Evolutionary conservation across 2,329 filamentous ascomycete genomes (phyloP).

Genomic region (Aspergillus novoparasiticus): DNA sequence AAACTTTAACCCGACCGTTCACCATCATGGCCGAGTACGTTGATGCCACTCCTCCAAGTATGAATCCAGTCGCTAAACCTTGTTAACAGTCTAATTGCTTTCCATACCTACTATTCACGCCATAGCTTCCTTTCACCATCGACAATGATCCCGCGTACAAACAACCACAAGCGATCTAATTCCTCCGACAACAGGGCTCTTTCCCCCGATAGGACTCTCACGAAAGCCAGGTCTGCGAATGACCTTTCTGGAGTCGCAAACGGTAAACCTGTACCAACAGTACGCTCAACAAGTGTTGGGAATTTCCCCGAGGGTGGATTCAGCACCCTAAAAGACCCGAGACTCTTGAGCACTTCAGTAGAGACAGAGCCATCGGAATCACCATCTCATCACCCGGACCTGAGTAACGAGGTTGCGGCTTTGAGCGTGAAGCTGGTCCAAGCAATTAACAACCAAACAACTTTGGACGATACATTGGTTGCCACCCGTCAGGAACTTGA

Average conservation of each 20-base stretch:
- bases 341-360: constrained; percentile 39
- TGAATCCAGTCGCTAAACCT: constrained; percentile 18
- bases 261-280: constrained; percentile 25
- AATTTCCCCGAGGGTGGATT: constrained; percentile 45
- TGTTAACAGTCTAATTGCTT: constrained; percentile 38
- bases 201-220: constrained; percentile 41
- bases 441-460: constrained; percentile 94
- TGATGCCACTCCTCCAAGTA: neutral
- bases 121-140: constrained; percentile 40
- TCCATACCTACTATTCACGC: constrained; percentile 39
- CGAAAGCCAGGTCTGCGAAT: constrained; percentile 49
- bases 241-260: constrained; percentile 41
- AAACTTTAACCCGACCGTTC: constrained; percentile 16
- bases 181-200: constrained; percentile 39
- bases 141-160: constrained; percentile 40
- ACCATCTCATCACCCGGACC: constrained; percentile 56
- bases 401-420: constrained; percentile 78
- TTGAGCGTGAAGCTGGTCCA: constrained; percentile 95
- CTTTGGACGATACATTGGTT: constrained; percentile 83
- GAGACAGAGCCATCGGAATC: constrained; percentile 38
- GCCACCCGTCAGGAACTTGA: constrained; percentile 83
- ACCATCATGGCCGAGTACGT: constrained; percentile 45
- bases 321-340: constrained; percentile 50
- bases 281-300: constrained; percentile 31
- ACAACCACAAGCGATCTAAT: constrained; percentile 40